phyloP scores from a whole-genome alignment of 1,139 yeast species.

The Hyphopichia khmerensis region DNA sequence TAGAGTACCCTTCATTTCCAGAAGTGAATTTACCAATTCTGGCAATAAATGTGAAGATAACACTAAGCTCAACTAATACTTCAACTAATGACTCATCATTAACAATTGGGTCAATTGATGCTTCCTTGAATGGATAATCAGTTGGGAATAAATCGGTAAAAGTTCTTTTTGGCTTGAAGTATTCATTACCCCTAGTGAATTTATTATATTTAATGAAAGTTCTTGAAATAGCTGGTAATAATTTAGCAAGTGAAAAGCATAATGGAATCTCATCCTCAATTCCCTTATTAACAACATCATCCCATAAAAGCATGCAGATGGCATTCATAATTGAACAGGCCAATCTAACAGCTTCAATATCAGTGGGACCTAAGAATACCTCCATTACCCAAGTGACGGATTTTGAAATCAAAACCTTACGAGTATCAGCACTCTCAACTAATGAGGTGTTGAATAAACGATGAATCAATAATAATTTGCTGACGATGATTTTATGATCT shows the following conservation, averaged over 20 bases:
- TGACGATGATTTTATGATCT: conserved; percentile 55
- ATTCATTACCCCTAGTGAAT: conserved; percentile 50
- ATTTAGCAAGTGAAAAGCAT: conserved; percentile 48
- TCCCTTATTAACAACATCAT: conserved; percentile 20
- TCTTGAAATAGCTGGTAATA: conserved; percentile 52
- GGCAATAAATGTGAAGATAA: conserved; percentile 58
- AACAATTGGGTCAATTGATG: conserved; percentile 73
- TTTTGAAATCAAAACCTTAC: conserved; percentile 47
- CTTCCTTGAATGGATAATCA: conserved; percentile 60
- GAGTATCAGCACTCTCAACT: conserved; percentile 31
- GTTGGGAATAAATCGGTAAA: conserved; percentile 71
- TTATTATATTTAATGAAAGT: conserved; percentile 55
- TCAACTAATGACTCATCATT: conserved; percentile 73
- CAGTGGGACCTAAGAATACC: conserved; percentile 52
- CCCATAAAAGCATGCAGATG: conserved; percentile 43
- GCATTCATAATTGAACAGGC: conserved; percentile 59
- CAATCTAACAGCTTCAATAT: conserved; percentile 59
- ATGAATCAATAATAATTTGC: conserved; percentile 59
- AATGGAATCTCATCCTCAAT: conserved; percentile 27
- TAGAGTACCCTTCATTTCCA: conserved; percentile 42
- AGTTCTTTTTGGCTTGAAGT: conserved; percentile 59
- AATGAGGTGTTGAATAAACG: conserved; percentile 53
- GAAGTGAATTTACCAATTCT: conserved; percentile 48
- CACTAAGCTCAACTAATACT: conserved; percentile 65
- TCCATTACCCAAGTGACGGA: conserved; percentile 66